Conservation (phyloP, 352 stramenopile genomes). For the Globisporangium recalcitrans region DNA sequence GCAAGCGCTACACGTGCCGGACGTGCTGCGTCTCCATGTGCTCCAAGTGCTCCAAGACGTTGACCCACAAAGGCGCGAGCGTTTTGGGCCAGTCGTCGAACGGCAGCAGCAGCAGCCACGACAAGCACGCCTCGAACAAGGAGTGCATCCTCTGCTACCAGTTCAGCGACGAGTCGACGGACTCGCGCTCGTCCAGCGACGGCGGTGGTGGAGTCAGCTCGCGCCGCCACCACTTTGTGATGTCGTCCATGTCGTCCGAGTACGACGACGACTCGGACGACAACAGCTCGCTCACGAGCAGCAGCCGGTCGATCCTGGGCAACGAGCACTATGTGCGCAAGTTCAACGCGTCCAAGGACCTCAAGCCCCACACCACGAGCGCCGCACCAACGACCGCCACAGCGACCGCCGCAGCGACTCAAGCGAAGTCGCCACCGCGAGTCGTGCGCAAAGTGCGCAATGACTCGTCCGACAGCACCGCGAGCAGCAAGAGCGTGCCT, state of each 20-base stretch:
- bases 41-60: slow-evolving; percentile 42
- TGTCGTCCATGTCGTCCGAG: slow-evolving; percentile 20
- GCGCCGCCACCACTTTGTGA: slow-evolving; percentile 22
- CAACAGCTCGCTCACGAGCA: slow-evolving; percentile 14
- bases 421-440: neutral
- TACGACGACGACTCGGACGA: slow-evolving; percentile 15
- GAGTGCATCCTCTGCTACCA: slow-evolving; percentile 64
- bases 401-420: slow-evolving; percentile 6
- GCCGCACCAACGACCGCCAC: slow-evolving; percentile 6
- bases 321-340: slow-evolving; percentile 14
- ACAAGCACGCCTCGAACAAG: slow-evolving; percentile 14
- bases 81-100: neutral
- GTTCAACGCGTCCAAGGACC: slow-evolving; percentile 12
- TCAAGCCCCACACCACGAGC: neutral
- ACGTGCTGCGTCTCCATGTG: slow-evolving; percentile 50
- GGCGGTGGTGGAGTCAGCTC: neutral
- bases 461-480: slow-evolving; percentile 37
- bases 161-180: slow-evolving; percentile 32
- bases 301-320: slow-evolving; percentile 23
- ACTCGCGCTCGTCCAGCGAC: slow-evolving; percentile 17
- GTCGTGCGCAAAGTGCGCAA: slow-evolving; percentile 29
- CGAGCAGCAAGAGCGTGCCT: slow-evolving; percentile 29
- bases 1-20: slow-evolving; percentile 52
- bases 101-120: slow-evolving; percentile 6
- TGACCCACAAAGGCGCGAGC: neutral